Evolutionary conservation across 2,329 filamentous ascomycete species (phyloP).

Genomic region (Pseudovirgaria hyperparasitica): DNA sequence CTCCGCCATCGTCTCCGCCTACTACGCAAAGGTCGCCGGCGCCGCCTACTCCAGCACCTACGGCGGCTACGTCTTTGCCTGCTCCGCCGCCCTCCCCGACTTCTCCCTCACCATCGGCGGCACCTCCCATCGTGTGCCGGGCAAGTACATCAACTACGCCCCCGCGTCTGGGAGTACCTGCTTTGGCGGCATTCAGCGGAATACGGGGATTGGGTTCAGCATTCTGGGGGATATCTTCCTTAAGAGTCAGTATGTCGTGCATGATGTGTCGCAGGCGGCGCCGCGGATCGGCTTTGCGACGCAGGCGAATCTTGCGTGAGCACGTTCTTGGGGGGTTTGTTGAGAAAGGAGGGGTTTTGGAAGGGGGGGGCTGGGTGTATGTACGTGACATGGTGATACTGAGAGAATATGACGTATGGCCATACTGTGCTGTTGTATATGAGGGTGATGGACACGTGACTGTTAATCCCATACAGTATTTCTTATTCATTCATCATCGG

Average conservation of each 20-base stretch:
- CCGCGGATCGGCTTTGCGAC: slow-evolving; percentile 29
- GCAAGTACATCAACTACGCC: slow-evolving; percentile 42
- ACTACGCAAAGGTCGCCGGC: slow-evolving; percentile 46
- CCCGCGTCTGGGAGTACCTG: slow-evolving; percentile 36
- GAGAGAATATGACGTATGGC: no score
- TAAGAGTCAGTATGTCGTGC: slow-evolving; percentile 64
- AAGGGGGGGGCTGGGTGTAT: no score
- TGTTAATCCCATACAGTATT: no score
- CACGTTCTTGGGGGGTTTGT: no score
- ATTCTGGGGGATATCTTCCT: slow-evolving; percentile 72
- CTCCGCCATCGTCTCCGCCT: slow-evolving; percentile 38
- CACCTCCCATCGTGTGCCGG: slow-evolving; percentile 38
- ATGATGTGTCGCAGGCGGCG: slow-evolving; percentile 38
- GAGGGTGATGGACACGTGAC: no score
- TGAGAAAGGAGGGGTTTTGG: no score
- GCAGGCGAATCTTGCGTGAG: no score
- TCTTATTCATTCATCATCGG: no score
- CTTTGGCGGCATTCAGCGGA: slow-evolving; percentile 64
- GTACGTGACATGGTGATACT: no score
- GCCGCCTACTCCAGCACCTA: slow-evolving; percentile 33
- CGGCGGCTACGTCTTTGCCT: slow-evolving; percentile 45
- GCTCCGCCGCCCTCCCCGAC: slow-evolving; percentile 37
- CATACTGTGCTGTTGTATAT: no score
- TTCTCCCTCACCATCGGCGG: slow-evolving; percentile 40
- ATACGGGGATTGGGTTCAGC: slow-evolving; percentile 43